These are phyloP conservation scores for Aspergillus sojae DNA, from an alignment of 2,329 filamentous ascomycete species.

Conservation along the genomic window DNA sequence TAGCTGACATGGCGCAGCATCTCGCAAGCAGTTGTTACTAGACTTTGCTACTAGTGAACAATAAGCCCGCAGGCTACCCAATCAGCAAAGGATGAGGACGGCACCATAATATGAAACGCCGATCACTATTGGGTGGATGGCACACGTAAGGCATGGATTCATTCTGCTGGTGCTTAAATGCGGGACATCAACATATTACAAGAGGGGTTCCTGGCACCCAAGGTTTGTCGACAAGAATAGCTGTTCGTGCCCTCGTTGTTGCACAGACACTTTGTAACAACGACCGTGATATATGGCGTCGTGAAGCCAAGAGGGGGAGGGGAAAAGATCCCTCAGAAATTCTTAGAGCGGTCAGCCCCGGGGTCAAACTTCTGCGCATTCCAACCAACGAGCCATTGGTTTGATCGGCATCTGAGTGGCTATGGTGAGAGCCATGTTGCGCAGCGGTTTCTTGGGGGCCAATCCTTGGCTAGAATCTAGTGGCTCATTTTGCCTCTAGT, in stretches of 20 bases:
- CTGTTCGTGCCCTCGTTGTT: not conserved
- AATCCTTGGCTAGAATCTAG: not conserved
- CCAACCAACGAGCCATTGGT: not conserved
- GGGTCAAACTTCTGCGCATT: not conserved
- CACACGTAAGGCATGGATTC: not conserved
- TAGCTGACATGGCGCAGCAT: slow-evolving; percentile 27
- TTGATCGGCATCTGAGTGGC: slow-evolving; percentile 4
- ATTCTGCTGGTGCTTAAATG: not conserved
- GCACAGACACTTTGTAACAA: not conserved
- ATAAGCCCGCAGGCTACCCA: slow-evolving; percentile 6
- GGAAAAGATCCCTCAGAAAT: not conserved
- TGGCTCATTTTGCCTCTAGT: not conserved
- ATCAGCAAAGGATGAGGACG: not conserved
- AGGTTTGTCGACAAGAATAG: not conserved
- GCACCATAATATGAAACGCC: slow-evolving; percentile 8
- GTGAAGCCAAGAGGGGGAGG: not conserved
- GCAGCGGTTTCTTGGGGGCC: slow-evolving; percentile 6
- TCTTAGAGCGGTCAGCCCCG: not conserved
- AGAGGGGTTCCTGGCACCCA: not conserved
- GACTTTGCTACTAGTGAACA: slow-evolving; percentile 9
- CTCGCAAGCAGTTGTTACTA: slow-evolving; percentile 2
- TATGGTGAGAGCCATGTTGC: not conserved
- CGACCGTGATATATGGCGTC: not conserved
- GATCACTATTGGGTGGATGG: slow-evolving; percentile 6
- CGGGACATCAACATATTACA: not conserved